These are phyloP conservation scores for Floccularia luteovirens DNA, from an alignment of 768 basidiomycete species.

Conservation along the genomic window DNA sequence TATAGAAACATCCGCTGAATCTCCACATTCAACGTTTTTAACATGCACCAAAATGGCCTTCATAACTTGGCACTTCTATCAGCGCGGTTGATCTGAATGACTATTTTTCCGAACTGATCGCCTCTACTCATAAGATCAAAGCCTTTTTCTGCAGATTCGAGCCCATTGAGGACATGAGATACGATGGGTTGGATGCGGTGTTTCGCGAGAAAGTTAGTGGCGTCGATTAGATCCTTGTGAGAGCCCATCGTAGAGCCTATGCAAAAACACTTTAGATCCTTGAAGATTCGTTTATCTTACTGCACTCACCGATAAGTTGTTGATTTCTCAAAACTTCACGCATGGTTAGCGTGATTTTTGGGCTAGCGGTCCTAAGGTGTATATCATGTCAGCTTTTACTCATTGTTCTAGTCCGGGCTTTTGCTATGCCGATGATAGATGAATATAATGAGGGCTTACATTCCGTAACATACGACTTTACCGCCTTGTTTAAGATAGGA, in stretches of 20 bases:
- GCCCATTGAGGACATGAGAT: slow-evolving; percentile 60
- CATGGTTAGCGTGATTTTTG: slow-evolving; percentile 65
- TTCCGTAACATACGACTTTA: slow-evolving; percentile 57
- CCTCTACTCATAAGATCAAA: slow-evolving; percentile 61
- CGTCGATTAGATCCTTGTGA: slow-evolving; percentile 60
- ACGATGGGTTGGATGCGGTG: slow-evolving; percentile 67
- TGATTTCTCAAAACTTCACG: slow-evolving; percentile 70
- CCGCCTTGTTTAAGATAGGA: slow-evolving; percentile 51
- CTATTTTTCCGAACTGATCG: slow-evolving; percentile 74
- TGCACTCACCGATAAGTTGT: slow-evolving; percentile 55
- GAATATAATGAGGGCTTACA: slow-evolving; percentile 28
- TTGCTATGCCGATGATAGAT: not conserved
- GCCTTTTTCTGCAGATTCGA: slow-evolving; percentile 57
- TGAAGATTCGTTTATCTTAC: not conserved
- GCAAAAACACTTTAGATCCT: not conserved
- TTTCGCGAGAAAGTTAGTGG: slow-evolving; percentile 59
- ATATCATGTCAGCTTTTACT: no score
- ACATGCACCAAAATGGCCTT: no score
- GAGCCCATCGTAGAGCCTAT: slow-evolving; percentile 87
- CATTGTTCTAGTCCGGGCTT: no score
- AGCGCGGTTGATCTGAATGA: slow-evolving; percentile 33
- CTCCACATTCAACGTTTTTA: no score
- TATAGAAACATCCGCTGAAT: no score
- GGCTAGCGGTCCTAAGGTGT: slow-evolving; percentile 49
- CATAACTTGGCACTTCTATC: no score